A percentile compares a stretch with the other conserved stretches of the same genome.
phyloP scores from a whole-genome alignment of 2,329 filamentous ascomycete species.

The Chaetomiaceae sp. region DNA sequence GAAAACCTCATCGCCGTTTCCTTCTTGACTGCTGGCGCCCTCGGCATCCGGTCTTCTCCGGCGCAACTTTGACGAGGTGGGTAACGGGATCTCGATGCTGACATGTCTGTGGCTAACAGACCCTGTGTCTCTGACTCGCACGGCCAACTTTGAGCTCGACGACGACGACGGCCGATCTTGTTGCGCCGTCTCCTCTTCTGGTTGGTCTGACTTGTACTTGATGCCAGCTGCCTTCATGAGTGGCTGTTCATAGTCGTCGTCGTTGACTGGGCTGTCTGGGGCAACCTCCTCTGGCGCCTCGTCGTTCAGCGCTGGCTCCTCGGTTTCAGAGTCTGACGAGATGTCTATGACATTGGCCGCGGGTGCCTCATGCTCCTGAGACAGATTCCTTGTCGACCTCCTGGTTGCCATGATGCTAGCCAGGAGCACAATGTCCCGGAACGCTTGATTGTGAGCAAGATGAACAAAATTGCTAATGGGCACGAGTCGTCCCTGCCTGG shows the following conservation, averaged over 20 bases:
- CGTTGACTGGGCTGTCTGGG: neutral
- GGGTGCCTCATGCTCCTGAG: constrained; percentile 3
- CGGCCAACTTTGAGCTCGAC: constrained; percentile 17
- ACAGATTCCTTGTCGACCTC: constrained; percentile 5
- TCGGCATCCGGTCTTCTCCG: constrained; percentile 3
- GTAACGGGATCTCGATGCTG: constrained; percentile 24
- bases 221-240: constrained; percentile 16
- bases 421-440: neutral
- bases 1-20: constrained; percentile 19
- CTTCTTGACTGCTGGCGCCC: constrained; percentile 13
- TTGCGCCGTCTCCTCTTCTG: constrained; percentile 1
- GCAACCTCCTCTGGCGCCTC: constrained; percentile 1
- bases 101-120: constrained; percentile 21
- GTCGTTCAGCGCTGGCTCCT: constrained; percentile 7
- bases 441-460: neutral
- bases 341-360: constrained; percentile 17
- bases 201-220: constrained; percentile 11
- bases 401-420: constrained; percentile 9
- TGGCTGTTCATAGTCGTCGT: constrained; percentile 12
- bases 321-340: constrained; percentile 19
- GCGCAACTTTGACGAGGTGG: constrained; percentile 13
- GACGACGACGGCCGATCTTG: constrained; percentile 5
- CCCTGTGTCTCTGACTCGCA: constrained; percentile 17
- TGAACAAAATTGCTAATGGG: too few species aligned
- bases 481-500: too few species aligned